phyloP scores from a whole-genome alignment of 257 asterid species.

The Penstemon newberryi region DNA sequence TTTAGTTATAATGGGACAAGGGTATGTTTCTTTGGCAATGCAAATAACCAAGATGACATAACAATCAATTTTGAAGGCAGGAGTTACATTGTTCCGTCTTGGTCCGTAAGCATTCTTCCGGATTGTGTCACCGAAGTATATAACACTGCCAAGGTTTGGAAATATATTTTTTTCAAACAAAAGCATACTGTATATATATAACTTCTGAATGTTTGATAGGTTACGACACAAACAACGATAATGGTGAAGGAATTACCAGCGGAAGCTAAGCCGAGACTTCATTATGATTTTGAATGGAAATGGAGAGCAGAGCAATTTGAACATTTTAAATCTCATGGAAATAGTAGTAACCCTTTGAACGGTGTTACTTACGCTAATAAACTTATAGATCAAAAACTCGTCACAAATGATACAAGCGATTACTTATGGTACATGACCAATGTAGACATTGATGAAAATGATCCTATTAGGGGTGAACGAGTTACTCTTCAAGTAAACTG shows the following conservation, averaged over 20 bases:
- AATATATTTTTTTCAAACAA: too few relatives aligned
- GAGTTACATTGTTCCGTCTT: slow-evolving; percentile 33
- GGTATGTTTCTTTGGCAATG: slow-evolving; percentile 48
- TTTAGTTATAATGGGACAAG: slow-evolving; percentile 31
- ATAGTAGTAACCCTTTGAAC: not conserved
- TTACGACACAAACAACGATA: slow-evolving; percentile 28
- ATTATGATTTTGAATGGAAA: slow-evolving; percentile 31
- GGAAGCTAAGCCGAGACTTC: slow-evolving; percentile 19
- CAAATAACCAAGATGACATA: slow-evolving; percentile 21
- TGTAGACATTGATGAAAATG: slow-evolving; percentile 24
- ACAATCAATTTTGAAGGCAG: slow-evolving; percentile 39
- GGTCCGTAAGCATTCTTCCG: slow-evolving; percentile 53
- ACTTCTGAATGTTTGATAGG: slow-evolving; percentile 14
- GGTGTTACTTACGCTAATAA: slow-evolving; percentile 26
- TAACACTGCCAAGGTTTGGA: slow-evolving; percentile 43
- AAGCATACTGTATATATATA: too few relatives aligned
- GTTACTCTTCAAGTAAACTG: slow-evolving; percentile 30
- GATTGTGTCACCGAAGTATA: slow-evolving; percentile 40
- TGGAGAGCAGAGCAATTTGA: slow-evolving; percentile 38
- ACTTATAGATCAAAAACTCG: slow-evolving; percentile 44
- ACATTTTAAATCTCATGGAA: slow-evolving; percentile 7
- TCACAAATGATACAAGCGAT: slow-evolving; percentile 48
- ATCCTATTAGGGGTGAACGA: slow-evolving; percentile 38
- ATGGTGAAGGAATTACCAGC: slow-evolving; percentile 30
- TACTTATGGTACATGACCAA: slow-evolving; percentile 61